Evolutionary conservation across 371 early-diverging fungal species (phyloP), one percentile per base, ranked within the genome.

Genomic region (Phascolomyces articulosus): DNA sequence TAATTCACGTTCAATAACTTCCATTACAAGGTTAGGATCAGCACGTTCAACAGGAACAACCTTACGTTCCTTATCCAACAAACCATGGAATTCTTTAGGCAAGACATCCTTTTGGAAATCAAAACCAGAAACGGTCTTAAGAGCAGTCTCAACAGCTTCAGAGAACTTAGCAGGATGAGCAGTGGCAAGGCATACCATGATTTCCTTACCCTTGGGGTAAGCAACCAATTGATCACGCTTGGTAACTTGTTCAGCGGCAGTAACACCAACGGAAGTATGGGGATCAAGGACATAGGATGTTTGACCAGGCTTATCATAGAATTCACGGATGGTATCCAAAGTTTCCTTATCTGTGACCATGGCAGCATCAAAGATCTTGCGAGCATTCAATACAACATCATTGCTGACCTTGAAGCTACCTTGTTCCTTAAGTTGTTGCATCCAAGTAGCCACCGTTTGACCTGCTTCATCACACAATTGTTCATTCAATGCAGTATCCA

Each of bases 141-240:
- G 78, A 20, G 97, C 93, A 58, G 77, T 71, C 67, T 90, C 87
- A 31, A 98, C 96, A 15, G 97, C 95, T 34, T 93, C 95, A 4
- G 94, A 87, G 78, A 98, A 98, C 78, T 98, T 98, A 55, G 96
- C 96, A 27, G 98, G 98, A 57, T 95, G 95, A 21, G 98, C 98
- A 0, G 98, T 97, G 28, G 96, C 88, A 40, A 98, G 81, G 57
- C 92, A 91, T 47, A 97, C 78, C 56, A 90, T 80, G 56, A 79
- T 48, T 38, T 78, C 71, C 48, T 69, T 40, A 23, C 80, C 80
- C 21, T 68, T 4, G 44, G 80, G 80, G 26, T 73, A 74, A 9
- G 67, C 62, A 28, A 70, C 53, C 34, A 78, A 41, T 10, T 68
- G 61, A 38, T 67, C 67, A 21, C 75, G 74, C 44, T 73, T 27